phyloP scores from a whole-genome alignment of 768 basidiomycete species.

The Baorangia bicolor region DNA sequence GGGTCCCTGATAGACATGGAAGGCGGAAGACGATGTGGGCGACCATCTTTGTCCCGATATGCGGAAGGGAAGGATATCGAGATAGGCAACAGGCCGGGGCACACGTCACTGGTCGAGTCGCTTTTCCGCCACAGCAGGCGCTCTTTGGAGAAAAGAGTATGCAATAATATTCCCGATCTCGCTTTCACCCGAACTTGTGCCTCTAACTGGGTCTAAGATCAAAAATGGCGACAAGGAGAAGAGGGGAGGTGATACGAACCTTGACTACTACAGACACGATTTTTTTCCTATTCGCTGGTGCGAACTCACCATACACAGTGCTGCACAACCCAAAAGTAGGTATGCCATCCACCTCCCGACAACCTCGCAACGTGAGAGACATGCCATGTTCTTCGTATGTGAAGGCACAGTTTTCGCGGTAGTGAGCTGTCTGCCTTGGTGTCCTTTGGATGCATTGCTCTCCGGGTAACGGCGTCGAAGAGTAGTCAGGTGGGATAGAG shows the following conservation, averaged over 20 bases:
- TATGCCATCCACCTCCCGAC: conserved; percentile 31
- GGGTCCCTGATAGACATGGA: conserved; percentile 29
- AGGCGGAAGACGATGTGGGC: conserved; percentile 28
- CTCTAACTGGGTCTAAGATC: conserved; percentile 20
- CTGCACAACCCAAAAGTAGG: conserved; percentile 33
- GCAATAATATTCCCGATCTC: background rate
- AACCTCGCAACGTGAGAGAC: conserved; percentile 30
- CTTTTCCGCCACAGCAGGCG: conserved; percentile 21
- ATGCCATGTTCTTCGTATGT: conserved; percentile 32
- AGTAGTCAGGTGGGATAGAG: conserved; percentile 57
- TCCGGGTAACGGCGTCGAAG: conserved; percentile 48
- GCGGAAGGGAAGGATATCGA: conserved; percentile 30
- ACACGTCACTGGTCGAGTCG: conserved; percentile 10
- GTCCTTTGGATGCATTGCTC: conserved; percentile 56
- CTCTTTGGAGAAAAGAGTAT: conserved; percentile 27
- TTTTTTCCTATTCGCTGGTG: conserved; percentile 24
- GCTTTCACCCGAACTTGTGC: conserved; percentile 23
- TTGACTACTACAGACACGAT: conserved; percentile 27
- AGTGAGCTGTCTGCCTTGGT: conserved; percentile 18
- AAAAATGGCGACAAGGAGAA: background rate
- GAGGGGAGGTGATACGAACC: conserved; percentile 16
- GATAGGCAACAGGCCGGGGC: conserved; percentile 31
- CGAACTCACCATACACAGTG: conserved; percentile 30
- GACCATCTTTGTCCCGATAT: conserved; percentile 25
- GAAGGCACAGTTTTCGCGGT: conserved; percentile 25